A percentile compares a stretch with the other conserved stretches of the same genome.
These are phyloP conservation scores for Zygosaccharomyces gambellarensis DNA, from an alignment of 805 yeast species.

Conservation along the genomic window DNA sequence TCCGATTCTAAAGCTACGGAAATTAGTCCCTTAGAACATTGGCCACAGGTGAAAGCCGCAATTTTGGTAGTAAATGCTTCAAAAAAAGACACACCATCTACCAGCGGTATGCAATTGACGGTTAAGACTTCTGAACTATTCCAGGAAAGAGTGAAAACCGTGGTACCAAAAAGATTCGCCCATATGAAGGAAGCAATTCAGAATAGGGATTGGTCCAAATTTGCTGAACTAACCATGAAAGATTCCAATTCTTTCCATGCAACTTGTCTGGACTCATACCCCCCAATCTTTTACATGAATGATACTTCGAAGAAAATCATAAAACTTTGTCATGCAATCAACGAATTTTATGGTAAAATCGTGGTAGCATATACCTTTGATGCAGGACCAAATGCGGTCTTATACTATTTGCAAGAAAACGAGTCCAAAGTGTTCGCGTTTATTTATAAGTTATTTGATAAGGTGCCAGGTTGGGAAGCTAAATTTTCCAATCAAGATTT, in stretches of 20 bases:
- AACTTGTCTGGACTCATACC: constrained; percentile 90
- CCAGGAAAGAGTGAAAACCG: constrained; percentile 66
- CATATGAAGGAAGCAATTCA: constrained; percentile 76
- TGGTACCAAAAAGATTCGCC: constrained; percentile 81
- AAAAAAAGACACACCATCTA: constrained; percentile 91
- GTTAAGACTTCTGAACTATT: constrained; percentile 86
- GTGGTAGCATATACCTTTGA: constrained; percentile 97
- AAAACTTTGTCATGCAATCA: constrained; percentile 71
- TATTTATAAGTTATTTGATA: constrained; percentile 53
- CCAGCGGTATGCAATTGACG: constrained; percentile 95
- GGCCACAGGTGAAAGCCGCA: constrained; percentile 92
- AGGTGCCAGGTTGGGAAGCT: constrained; percentile 66
- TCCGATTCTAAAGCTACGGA: constrained; percentile 91
- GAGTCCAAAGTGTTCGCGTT: constrained; percentile 71
- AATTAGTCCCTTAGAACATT: constrained; percentile 75
- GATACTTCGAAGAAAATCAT: constrained; percentile 84
- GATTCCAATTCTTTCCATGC: constrained; percentile 98
- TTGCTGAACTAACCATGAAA: constrained; percentile 89
- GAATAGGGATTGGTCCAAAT: constrained; percentile 67
- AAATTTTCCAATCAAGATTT: constrained; percentile 34
- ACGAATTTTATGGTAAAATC: constrained; percentile 48
- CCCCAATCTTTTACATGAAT: constrained; percentile 92
- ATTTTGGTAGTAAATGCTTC: constrained; percentile 88
- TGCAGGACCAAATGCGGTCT: constrained; percentile 98
- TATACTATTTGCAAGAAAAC: constrained; percentile 76